Evolutionary conservation across 768 basidiomycete genomes (phyloP).

Genomic region (Suillus subluteus): DNA sequence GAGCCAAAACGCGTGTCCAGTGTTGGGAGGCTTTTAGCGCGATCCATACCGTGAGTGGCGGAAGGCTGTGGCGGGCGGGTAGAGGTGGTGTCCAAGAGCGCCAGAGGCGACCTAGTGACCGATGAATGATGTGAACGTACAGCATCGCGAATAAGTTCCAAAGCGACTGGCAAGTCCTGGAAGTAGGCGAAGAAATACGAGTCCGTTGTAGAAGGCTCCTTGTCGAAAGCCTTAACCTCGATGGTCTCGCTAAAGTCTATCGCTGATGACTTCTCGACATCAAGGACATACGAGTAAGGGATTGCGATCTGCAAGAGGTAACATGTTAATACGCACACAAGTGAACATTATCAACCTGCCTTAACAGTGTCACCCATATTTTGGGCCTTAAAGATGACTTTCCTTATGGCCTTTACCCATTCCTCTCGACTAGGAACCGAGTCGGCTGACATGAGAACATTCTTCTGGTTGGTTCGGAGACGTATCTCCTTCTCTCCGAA

Average conservation of each 20-base stretch:
- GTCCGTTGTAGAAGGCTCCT: slow-evolving; percentile 68
- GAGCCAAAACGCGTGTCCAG: slow-evolving; percentile 40
- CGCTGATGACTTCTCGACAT: slow-evolving; percentile 84
- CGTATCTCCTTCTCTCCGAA: slow-evolving; percentile 79
- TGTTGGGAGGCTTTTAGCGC: slow-evolving; percentile 42
- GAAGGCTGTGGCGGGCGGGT: slow-evolving; percentile 37
- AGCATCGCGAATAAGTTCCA: slow-evolving; percentile 80
- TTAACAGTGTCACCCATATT: slow-evolving; percentile 97
- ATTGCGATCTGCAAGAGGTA: slow-evolving; percentile 73
- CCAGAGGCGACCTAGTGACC: slow-evolving; percentile 23
- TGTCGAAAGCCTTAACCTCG: slow-evolving; percentile 90
- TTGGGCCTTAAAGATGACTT: slow-evolving; percentile 94
- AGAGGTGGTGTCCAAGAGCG: slow-evolving; percentile 64
- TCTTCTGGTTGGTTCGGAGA: slow-evolving; percentile 81
- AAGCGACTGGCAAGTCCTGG: slow-evolving; percentile 72
- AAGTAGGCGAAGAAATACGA: slow-evolving; percentile 98
- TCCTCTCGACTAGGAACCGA: slow-evolving; percentile 85
- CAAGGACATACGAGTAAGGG: slow-evolving; percentile 86
- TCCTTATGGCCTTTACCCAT: slow-evolving; percentile 95
- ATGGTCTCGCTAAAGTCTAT: slow-evolving; percentile 98
- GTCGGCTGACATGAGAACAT: slow-evolving; percentile 71
- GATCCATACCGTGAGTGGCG: slow-evolving; percentile 39
- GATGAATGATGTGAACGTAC: slow-evolving; percentile 59
- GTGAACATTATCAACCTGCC: slow-evolving; percentile 42
- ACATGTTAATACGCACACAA: slow-evolving; percentile 9